Base-by-base conservation (phyloP, 1,284 basidiomycete species). In the Athelia psychrophila region DNA sequence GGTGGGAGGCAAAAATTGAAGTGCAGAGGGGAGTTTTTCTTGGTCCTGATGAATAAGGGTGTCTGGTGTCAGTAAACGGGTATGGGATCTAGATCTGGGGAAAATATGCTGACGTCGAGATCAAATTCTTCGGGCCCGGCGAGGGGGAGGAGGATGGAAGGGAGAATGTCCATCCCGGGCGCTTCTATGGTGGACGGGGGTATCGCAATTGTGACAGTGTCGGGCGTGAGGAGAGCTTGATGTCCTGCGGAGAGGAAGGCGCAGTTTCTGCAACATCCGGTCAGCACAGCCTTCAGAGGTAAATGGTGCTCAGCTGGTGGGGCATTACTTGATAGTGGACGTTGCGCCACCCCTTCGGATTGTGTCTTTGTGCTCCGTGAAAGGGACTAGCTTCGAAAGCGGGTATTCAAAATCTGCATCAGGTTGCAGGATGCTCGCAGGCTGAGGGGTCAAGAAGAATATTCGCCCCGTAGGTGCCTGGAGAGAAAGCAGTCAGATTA, bases 71-170 rank as follows among this genome's bases (percentile, higher is more conserved):
- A n/a, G n/a, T n/a, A n/a, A 36, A 30, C 20, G 42, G 50, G 33
- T 24, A 30, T 22, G 19, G 35, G 24, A 45, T 40, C 45, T 18
- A 49, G 22, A 25, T 51, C 48, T 48, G 23, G 47, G 25, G 48
- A 46, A 32, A 20, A 48, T 10, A 33, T 35, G 60, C 73, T 53
- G 58, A 90, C 91, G 58, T 96, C 94, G 2, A 95, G 76, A 55
- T 96, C 93, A 55, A 92, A 86, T 67, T 98, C 96, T 67, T 98
- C 95, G 1, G 94, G 90, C 3, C 95, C 95, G 56, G 95, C 95
- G 2, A 99, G 78, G 0, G 96, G 96, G 3, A 96, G 80, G 1
- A 99, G 76, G 10, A 99, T 77, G 61, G 85, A 89, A 0, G 91
- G 87, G 3, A 97, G 75, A 5, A 88, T 80, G 66, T 93, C 88